Base-by-base conservation (phyloP, 352 stramenopile species). In the Phytophthora pluvialis region DNA sequence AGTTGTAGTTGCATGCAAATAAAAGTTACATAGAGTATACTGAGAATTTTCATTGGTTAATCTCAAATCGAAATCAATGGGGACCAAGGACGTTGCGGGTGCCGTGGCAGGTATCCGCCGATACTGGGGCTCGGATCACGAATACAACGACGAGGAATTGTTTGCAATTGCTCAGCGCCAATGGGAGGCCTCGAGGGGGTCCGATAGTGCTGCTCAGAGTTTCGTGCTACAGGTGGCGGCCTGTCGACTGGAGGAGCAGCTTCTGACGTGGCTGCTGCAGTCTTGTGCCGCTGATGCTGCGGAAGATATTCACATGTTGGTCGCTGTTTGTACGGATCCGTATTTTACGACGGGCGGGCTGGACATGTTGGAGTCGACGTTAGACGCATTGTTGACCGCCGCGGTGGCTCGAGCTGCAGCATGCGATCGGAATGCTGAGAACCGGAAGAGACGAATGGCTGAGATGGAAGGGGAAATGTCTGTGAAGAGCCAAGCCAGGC, bases 211-310 rank as follows among this genome's bases (percentile, higher is more conserved):
- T 15, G 35, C 40, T 10, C 62, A 40, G 8, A 7, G 21, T 2
- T 75, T 80, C 36, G 39, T 80, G 25, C 45, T 67, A 32, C 52
- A 70, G 16, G 44, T 80, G 3, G 52, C 73, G 12, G 66, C 57
- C 6, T 67, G 51, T 38, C 26, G 46, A 64, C 53, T 79, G 46
- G 68, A 86, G 28, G 44, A 54, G 16, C 45, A 72, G 4, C 69
- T 89, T 25, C 13, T 73, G 47, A n/a, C 26, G 1, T 66, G 51
- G 43, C 29, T 88, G 29, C 44, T 90, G 32, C 77, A 78, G 16
- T 49, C 48, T 13, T 61, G 83, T 31, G 52, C 26, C 21, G 45
- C 32, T 6, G 78, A 90, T 49, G 64, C 73, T 29, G 35, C 45
- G 6, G 48, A 60, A 1, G 50, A 73, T 33, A 43, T 82, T 12